Base-by-base conservation (phyloP, 1,284 basidiomycete genomes). In the Sporisorium sorghi region DNA sequence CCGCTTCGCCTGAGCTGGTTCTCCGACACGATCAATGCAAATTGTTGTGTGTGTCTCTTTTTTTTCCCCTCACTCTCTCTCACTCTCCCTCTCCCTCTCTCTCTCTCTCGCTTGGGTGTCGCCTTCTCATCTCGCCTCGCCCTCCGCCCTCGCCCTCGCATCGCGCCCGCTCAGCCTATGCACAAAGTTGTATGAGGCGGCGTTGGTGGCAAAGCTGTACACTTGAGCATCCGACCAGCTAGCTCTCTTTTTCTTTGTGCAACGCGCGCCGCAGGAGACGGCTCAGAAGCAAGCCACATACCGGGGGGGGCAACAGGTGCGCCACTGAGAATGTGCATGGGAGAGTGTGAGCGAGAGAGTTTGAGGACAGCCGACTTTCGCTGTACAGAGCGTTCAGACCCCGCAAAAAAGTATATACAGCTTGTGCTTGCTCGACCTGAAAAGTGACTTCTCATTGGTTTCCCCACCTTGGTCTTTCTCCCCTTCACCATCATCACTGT, bases 51-150 rank as follows among this genome's bases (percentile, higher is more conserved):
- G n/a, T n/a, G n/a, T n/a, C 28, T 30, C 28, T 30, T 9, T 30
- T 30, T 30, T 5, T 30, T 30, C 28, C 28, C 28, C 28, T 30
- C 28, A n/a, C 28, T 30, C 28, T 30, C 5, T 30, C 28, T 43
- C n/a, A n/a, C n/a, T n/a, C n/a, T n/a, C n/a, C 19, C 23, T 24
- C 8, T 43, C 19, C 23, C 40, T 43, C 40, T 42, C 12, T 40
- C 37, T 24, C 43, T 44, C 24, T 44, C 24, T 44, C 43, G 43
- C 43, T 28, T 44, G n/a, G n/a, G 43, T 44, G 43, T 28, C 44
- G 28, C 26, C 46, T 11, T 30, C n/a, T 19, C 17, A 28, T 28
- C 46, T 46, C 32, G 32, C 32, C 28, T 30, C 28, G 28, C 32
- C n/a, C n/a, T n/a, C n/a, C n/a, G n/a, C n/a, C n/a, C n/a, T n/a